Evolutionary conservation across 202 grass and related monocot genomes (phyloP).

Genomic region (Schoenoplectus triqueter): DNA sequence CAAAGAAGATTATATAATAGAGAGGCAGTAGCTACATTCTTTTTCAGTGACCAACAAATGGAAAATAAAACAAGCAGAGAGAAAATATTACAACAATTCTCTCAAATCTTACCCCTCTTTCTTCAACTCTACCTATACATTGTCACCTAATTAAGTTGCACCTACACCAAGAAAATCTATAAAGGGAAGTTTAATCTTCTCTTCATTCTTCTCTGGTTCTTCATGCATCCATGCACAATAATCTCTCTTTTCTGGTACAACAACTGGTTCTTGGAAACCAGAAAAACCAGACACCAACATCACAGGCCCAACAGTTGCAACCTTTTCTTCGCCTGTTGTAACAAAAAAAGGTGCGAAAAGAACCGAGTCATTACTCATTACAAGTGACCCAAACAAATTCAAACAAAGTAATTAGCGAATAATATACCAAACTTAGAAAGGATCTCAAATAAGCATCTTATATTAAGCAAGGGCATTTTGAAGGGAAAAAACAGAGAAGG

Average conservation of each 20-base stretch:
- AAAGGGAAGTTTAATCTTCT: slow-evolving; percentile 52
- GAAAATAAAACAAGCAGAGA: slow-evolving; percentile 26
- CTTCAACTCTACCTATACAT: slow-evolving; percentile 24
- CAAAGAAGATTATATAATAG: neutral
- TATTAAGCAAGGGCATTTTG: neutral
- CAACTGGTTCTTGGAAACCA: slow-evolving; percentile 27
- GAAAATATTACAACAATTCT: slow-evolving; percentile 33
- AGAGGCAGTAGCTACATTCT: slow-evolving; percentile 33
- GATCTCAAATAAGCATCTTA: neutral
- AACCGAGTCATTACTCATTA: neutral
- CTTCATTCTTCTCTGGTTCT: slow-evolving; percentile 24
- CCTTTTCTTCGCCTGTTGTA: slow-evolving; percentile 48
- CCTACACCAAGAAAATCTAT: slow-evolving; percentile 98
- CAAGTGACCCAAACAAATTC: neutral
- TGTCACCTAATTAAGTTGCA: slow-evolving; percentile 49
- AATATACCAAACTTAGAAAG: neutral
- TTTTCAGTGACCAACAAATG: slow-evolving; percentile 4
- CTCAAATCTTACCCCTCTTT: neutral
- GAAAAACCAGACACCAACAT: slow-evolving; percentile 42
- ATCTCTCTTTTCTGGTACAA: slow-evolving; percentile 32
- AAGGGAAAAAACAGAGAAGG: neutral
- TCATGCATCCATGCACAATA: slow-evolving; percentile 29
- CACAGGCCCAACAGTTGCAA: slow-evolving; percentile 35
- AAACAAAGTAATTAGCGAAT: neutral
- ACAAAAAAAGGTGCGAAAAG: neutral